phyloP scores from a whole-genome alignment of 352 stramenopile species.

The Pythium sukuiense region DNA sequence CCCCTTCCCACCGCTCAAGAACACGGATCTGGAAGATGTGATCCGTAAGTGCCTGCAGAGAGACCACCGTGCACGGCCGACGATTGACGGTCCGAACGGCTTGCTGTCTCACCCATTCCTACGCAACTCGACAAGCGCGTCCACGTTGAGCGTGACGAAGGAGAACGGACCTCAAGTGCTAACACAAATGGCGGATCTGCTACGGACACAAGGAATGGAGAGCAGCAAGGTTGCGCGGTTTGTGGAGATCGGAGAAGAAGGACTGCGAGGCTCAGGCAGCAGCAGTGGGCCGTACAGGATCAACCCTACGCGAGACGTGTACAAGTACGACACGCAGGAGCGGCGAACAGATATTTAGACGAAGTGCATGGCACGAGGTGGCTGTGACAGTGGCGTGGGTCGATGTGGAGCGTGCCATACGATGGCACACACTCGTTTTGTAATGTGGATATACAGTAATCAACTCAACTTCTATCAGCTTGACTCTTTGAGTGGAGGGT shows the following conservation, averaged over 20 bases:
- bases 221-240: slow-evolving; percentile 50
- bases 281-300: slow-evolving; percentile 5
- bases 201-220: slow-evolving; percentile 49
- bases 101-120: slow-evolving; percentile 88
- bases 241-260: slow-evolving; percentile 46
- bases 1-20: slow-evolving; percentile 76
- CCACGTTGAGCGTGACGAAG: slow-evolving; percentile 31
- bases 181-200: slow-evolving; percentile 43
- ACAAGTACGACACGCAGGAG: slow-evolving; percentile 67
- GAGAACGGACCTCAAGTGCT: slow-evolving; percentile 31
- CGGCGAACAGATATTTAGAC: slow-evolving; percentile 64
- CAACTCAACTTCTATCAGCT: not conserved
- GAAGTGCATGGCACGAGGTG: not conserved
- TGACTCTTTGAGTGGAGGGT: slow-evolving; percentile 18
- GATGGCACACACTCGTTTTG: not conserved
- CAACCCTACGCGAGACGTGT: slow-evolving; percentile 23
- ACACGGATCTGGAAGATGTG: slow-evolving; percentile 85
- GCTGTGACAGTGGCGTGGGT: slow-evolving; percentile 6
- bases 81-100: slow-evolving; percentile 77
- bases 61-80: slow-evolving; percentile 70
- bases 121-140: slow-evolving; percentile 23
- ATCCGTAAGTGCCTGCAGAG: slow-evolving; percentile 85
- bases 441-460: slow-evolving; percentile 4
- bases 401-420: slow-evolving; percentile 2
- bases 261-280: slow-evolving; percentile 21